These are phyloP conservation scores for Achaetomium macrosporum DNA, from an alignment of 2,329 filamentous ascomycete genomes.

Conservation along the genomic window DNA sequence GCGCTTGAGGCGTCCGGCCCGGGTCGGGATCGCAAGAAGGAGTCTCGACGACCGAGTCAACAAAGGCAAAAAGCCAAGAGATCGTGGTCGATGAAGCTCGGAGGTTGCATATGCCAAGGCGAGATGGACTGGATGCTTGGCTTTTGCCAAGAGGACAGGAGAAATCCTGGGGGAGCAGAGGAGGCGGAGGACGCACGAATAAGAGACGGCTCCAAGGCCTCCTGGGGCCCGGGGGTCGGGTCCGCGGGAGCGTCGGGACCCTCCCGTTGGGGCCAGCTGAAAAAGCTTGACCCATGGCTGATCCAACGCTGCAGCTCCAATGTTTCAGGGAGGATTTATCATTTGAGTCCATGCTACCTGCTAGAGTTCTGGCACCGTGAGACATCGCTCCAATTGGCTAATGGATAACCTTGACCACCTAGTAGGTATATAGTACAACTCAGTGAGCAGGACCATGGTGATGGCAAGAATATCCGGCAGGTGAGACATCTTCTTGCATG, in stretches of 20 bases:
- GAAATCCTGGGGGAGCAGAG: slow-evolving; percentile 14
- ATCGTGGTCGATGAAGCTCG: slow-evolving; percentile 22
- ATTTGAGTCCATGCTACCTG: no score
- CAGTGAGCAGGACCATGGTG: no score
- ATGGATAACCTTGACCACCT: no score
- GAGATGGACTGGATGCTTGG: slow-evolving; percentile 24
- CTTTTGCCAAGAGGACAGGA: slow-evolving; percentile 25
- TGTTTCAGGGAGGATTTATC: no score
- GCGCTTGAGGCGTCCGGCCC: neutral
- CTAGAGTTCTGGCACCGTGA: no score
- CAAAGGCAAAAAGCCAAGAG: slow-evolving; percentile 21
- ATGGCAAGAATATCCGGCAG: no score
- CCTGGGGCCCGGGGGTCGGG: slow-evolving; percentile 7
- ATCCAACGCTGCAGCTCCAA: neutral
- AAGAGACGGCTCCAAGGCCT: neutral
- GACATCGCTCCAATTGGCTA: no score
- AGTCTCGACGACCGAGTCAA: slow-evolving; percentile 5
- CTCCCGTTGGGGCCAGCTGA: slow-evolving; percentile 6
- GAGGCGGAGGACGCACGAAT: slow-evolving; percentile 10
- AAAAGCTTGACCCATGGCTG: slow-evolving; percentile 19
- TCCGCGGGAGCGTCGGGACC: neutral
- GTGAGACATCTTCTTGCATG: no score
- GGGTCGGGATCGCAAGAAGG: slow-evolving; percentile 11
- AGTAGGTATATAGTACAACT: no score
- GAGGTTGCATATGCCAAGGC: slow-evolving; percentile 31